Evolutionary conservation across 768 basidiomycete genomes (phyloP).

Genomic region (Rhizopogon roseolus): DNA sequence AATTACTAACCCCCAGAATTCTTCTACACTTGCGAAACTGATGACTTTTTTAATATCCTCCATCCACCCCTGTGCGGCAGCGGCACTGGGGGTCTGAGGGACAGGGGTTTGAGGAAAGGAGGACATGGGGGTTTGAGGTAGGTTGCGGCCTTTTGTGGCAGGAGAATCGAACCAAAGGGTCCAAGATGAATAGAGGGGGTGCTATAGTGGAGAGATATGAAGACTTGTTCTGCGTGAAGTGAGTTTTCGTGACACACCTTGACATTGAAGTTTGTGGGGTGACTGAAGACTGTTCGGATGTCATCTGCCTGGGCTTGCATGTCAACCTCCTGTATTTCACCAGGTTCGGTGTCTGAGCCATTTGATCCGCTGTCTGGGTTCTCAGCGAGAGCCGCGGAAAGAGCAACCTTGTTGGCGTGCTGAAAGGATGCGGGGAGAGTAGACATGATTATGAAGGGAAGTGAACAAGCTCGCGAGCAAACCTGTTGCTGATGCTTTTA

Average conservation of each 20-base stretch:
- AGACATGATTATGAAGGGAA: slow-evolving; percentile 18
- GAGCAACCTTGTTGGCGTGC: slow-evolving; percentile 77
- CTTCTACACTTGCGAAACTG: slow-evolving; percentile 94
- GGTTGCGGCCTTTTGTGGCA: slow-evolving; percentile 82
- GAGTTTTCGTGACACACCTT: slow-evolving; percentile 52
- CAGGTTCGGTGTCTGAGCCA: slow-evolving; percentile 56
- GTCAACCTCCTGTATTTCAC: slow-evolving; percentile 84
- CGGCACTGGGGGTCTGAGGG: slow-evolving; percentile 65
- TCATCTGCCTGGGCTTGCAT: slow-evolving; percentile 80
- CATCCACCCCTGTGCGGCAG: slow-evolving; percentile 92
- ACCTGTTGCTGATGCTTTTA: slow-evolving; percentile 9
- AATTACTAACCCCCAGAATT: slow-evolving; percentile 90
- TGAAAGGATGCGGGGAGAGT: slow-evolving; percentile 59
- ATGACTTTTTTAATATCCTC: slow-evolving; percentile 98
- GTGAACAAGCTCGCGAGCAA: slow-evolving; percentile 4
- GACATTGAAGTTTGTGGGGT: slow-evolving; percentile 92
- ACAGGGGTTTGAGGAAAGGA: slow-evolving; percentile 74
- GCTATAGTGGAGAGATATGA: slow-evolving; percentile 40
- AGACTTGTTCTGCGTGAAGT: not conserved
- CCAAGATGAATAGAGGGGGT: slow-evolving; percentile 92
- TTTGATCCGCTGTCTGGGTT: slow-evolving; percentile 32
- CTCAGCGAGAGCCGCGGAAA: slow-evolving; percentile 68
- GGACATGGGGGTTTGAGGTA: slow-evolving; percentile 78
- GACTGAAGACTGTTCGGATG: slow-evolving; percentile 90
- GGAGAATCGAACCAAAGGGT: slow-evolving; percentile 99